Base-by-base conservation (phyloP, 768 basidiomycete species). In the Tylopilus plumbeoviolaceoides region DNA sequence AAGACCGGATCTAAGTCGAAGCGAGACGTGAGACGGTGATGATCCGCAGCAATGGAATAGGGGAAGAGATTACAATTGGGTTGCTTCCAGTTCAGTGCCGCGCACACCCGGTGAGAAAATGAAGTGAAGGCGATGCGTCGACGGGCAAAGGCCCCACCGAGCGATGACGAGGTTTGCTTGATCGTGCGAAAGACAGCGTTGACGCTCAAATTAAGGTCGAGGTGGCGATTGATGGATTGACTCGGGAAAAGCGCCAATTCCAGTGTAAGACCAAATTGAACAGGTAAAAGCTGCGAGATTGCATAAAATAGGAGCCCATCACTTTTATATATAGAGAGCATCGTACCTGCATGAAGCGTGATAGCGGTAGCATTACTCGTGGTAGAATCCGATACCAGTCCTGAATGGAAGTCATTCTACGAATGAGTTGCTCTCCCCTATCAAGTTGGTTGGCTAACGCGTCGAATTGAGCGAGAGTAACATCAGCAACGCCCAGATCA, bases 41-140 rank as follows among this genome's bases (percentile, higher is more conserved):
- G 55, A 62, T 59, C 59, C 60, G 62, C 55, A 64, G 43, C 4
- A 58, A 53, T 59, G 38, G 42, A 58, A 53, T 39, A 58, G 50
- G 53, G 14, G 14, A 12, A 15, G 45, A 39, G 23, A 35, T 71
- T 72, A 92, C 95, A 98, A 69, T 98, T 98, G 12, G 95, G 95
- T 70, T 99, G 95, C 71, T 99, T 99, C 97, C 95, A 98, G 64
- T 99, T 98, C 50, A 98, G 70, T 15, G 90, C 86, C 8, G 90
- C 83, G 69, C 93, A 95, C 0, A 93, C 82, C 65, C 90, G 85
- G 9, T 95, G 91, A 44, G 88, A 87, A 69, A 90, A 98, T 7
- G 93, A 95, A 36, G 87, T 86, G 66, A 99, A 93, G n/a, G 92
- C 82, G 55, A 98, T 83, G 59, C 87, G 87, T 46, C 94, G 78